Percentiles rank a stretch among this genome's conserved stretches.
Evolutionary conservation across 2,329 filamentous ascomycete species (phyloP).

Genomic region (Teratosphaeria viscida): DNA sequence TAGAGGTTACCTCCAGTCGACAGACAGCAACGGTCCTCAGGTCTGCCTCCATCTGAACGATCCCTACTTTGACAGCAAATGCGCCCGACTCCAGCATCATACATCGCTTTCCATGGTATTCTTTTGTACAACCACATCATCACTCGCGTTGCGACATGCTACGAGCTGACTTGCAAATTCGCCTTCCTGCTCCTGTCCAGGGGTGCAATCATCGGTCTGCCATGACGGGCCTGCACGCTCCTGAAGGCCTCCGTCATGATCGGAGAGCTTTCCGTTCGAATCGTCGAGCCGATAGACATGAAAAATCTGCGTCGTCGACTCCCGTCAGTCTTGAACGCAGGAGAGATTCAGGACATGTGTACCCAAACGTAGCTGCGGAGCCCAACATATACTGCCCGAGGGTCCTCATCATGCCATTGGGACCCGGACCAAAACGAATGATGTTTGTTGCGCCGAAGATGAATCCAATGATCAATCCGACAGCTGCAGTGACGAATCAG

Average conservation of each 20-base stretch:
- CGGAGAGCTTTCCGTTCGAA: constrained; percentile 78
- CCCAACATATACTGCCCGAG: constrained; percentile 94
- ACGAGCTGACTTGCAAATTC: background rate
- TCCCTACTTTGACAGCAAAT: background rate
- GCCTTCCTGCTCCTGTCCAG: constrained; percentile 2
- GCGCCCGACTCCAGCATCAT: background rate
- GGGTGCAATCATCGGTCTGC: constrained; percentile 61
- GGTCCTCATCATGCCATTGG: constrained; percentile 87
- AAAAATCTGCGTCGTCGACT: constrained; percentile 55
- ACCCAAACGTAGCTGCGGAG: constrained; percentile 94
- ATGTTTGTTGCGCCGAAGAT: constrained; percentile 90
- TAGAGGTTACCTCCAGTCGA: too few relatives aligned
- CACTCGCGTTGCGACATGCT: background rate
- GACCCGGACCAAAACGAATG: constrained; percentile 85
- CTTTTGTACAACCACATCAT: background rate
- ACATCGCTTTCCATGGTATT: background rate
- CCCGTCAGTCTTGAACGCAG: background rate
- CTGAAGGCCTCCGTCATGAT: constrained; percentile 66
- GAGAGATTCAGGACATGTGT: constrained; percentile 24
- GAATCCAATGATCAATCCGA: constrained; percentile 93
- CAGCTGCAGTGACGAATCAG: constrained; percentile 47
- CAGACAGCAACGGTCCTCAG: too few relatives aligned
- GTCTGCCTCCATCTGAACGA: background rate
- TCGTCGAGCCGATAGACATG: constrained; percentile 97
- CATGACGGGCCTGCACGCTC: constrained; percentile 47